phyloP scores from a whole-genome alignment of 192 early-diverging fungal species.

The Backusella tarrabulga region DNA sequence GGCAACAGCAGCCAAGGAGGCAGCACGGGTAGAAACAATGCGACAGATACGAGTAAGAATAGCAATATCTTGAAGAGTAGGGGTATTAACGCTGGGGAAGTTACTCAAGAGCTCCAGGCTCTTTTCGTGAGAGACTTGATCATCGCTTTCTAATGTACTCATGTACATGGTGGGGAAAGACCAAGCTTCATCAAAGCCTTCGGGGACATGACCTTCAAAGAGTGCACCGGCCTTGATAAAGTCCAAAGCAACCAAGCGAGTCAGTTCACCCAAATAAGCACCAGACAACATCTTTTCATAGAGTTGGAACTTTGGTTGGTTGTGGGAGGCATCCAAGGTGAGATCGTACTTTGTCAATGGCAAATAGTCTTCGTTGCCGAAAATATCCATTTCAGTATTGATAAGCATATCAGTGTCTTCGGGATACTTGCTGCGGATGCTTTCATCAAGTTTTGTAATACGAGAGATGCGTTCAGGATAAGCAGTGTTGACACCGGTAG shows the following conservation, averaged over 20 bases:
- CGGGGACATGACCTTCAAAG: slow-evolving; percentile 65
- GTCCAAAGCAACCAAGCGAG: slow-evolving; percentile 77
- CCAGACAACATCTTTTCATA: slow-evolving; percentile 98
- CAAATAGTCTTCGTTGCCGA: slow-evolving; percentile 71
- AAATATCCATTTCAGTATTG: slow-evolving; percentile 95
- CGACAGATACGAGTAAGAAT: slow-evolving; percentile 72
- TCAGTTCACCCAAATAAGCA: slow-evolving; percentile 91
- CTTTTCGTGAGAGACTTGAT: slow-evolving; percentile 47
- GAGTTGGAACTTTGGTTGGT: slow-evolving; percentile 80
- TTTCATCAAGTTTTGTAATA: slow-evolving; percentile 73
- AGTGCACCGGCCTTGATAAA: slow-evolving; percentile 76
- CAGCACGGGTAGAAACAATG: slow-evolving; percentile 80
- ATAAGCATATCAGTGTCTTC: slow-evolving; percentile 81
- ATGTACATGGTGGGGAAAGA: slow-evolving; percentile 48
- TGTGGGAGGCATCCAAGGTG: slow-evolving; percentile 74
- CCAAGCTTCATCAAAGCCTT: slow-evolving; percentile 58
- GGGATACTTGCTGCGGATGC: slow-evolving; percentile 34
- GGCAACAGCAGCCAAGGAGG: slow-evolving; percentile 75
- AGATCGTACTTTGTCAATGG: slow-evolving; percentile 87
- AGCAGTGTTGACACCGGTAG: slow-evolving; percentile 96
- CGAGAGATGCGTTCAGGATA: slow-evolving; percentile 81
- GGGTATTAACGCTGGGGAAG: slow-evolving; percentile 52
- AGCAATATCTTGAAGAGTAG: slow-evolving; percentile 64
- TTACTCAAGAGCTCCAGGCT: slow-evolving; percentile 61
- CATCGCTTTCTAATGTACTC: slow-evolving; percentile 38